These are phyloP conservation scores for Ophiosphaerella narmari DNA, from an alignment of 2,329 filamentous ascomycete genomes.

Conservation along the genomic window DNA sequence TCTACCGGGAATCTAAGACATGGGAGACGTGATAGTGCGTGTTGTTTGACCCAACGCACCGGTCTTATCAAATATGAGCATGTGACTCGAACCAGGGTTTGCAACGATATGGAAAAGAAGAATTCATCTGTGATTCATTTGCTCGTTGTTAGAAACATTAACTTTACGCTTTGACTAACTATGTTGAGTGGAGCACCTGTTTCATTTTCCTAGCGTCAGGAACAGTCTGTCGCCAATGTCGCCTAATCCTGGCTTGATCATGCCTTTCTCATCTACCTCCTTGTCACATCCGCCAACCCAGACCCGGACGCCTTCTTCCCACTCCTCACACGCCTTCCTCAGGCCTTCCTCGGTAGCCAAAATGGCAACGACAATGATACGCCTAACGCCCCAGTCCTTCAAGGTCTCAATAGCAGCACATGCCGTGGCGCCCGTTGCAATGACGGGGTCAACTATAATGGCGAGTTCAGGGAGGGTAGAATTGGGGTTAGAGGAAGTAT, in stretches of 20 bases:
- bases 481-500: conserved; percentile 56
- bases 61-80: too few species aligned
- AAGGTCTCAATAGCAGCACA: conserved; percentile 88
- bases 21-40: too few species aligned
- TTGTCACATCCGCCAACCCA: conserved; percentile 83
- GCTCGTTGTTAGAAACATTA: too few species aligned
- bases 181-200: too few species aligned
- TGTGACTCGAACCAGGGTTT: too few species aligned
- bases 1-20: too few species aligned
- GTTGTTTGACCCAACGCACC: too few species aligned
- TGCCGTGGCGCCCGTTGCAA: conserved; percentile 90
- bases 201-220: conserved; percentile 77
- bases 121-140: neutral
- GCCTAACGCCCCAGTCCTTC: conserved; percentile 86
- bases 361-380: conserved; percentile 76
- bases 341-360: conserved; percentile 76
- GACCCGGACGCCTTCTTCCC: conserved; percentile 76
- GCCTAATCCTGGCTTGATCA: conserved; percentile 88
- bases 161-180: too few species aligned
- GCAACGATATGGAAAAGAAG: too few species aligned
- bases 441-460: conserved; percentile 87
- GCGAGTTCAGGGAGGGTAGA: conserved; percentile 63
- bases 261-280: conserved; percentile 75
- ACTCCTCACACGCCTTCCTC: conserved; percentile 71
- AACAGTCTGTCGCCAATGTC: conserved; percentile 92